phyloP scores from a whole-genome alignment of 805 yeast species.

The Priceomyces medius region DNA sequence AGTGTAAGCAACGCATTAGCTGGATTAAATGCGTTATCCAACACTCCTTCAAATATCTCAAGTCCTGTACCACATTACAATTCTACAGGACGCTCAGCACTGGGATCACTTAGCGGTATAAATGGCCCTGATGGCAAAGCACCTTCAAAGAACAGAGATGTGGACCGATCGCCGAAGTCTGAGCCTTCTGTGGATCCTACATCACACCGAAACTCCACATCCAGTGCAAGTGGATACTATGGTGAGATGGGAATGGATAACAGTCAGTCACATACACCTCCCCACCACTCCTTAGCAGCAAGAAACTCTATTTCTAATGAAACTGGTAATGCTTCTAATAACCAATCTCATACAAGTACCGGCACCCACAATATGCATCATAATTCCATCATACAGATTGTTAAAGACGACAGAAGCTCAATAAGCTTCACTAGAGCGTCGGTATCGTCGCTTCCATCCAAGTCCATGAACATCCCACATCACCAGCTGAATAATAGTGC shows the following conservation, averaged over 20 bases:
- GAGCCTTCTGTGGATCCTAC: constrained; percentile 26
- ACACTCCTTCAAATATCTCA: constrained; percentile 24
- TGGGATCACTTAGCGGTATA: not conserved
- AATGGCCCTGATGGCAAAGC: not conserved
- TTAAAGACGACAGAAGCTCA: constrained; percentile 38
- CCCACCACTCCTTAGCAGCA: constrained; percentile 24
- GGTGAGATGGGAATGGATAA: constrained; percentile 43
- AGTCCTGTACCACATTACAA: not conserved
- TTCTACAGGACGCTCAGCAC: not conserved
- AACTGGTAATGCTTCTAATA: constrained; percentile 2
- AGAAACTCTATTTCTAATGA: constrained; percentile 25
- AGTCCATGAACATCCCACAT: constrained; percentile 47
- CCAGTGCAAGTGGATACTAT: constrained; percentile 41
- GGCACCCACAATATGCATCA: constrained; percentile 23
- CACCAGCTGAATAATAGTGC: constrained; percentile 40
- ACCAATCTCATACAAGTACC: constrained; percentile 7
- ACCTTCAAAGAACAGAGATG: not conserved
- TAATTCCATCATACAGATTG: constrained; percentile 42
- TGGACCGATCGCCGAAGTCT: constrained; percentile 1
- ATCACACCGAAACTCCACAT: constrained; percentile 24
- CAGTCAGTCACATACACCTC: constrained; percentile 30
- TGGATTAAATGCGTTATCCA: constrained; percentile 42
- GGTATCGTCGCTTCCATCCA: constrained; percentile 42
- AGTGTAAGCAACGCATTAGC: constrained; percentile 43
- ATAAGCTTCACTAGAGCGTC: constrained; percentile 36